Evolutionary conservation across 371 early-diverging fungal species (phyloP).

Genomic region (Massospora cicadina): DNA sequence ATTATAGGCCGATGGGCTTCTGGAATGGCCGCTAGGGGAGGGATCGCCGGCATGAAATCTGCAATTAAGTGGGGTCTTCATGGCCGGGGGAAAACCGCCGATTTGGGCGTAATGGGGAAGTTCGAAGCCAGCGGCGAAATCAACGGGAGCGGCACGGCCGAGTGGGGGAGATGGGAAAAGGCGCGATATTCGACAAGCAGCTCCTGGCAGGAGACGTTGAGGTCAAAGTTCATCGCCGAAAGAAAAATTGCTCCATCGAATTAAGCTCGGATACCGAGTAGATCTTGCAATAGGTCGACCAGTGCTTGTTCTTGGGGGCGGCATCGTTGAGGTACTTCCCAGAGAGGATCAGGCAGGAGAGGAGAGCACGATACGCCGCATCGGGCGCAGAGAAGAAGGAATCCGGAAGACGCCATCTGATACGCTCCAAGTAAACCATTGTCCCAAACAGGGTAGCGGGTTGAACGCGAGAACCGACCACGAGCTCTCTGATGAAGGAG

Average conservation of each 20-base stretch:
- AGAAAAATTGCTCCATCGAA: background rate
- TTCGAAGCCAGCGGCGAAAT: conserved; percentile 28
- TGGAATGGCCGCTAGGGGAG: background rate
- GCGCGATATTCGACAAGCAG: background rate
- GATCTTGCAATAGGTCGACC: conserved; percentile 37
- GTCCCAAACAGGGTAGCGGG: conserved; percentile 34
- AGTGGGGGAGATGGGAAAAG: background rate
- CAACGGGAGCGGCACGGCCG: background rate
- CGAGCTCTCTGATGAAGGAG: conserved; percentile 29
- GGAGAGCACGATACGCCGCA: conserved; percentile 54
- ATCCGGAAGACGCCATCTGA: conserved; percentile 15
- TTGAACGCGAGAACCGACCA: conserved; percentile 31
- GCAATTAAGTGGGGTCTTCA: background rate
- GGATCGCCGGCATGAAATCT: background rate
- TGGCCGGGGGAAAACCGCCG: background rate
- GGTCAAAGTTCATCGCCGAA: background rate
- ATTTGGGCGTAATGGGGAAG: conserved; percentile 2
- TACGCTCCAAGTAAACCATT: conserved; percentile 31
- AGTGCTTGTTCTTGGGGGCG: conserved; percentile 56
- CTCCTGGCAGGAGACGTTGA: background rate
- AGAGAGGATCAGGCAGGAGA: conserved; percentile 52
- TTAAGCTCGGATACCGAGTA: background rate
- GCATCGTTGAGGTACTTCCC: conserved; percentile 55
- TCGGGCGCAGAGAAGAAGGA: background rate
- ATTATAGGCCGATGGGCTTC: background rate